Conservation (phyloP, 768 basidiomycete genomes). For the Termitomyces sp. region DNA sequence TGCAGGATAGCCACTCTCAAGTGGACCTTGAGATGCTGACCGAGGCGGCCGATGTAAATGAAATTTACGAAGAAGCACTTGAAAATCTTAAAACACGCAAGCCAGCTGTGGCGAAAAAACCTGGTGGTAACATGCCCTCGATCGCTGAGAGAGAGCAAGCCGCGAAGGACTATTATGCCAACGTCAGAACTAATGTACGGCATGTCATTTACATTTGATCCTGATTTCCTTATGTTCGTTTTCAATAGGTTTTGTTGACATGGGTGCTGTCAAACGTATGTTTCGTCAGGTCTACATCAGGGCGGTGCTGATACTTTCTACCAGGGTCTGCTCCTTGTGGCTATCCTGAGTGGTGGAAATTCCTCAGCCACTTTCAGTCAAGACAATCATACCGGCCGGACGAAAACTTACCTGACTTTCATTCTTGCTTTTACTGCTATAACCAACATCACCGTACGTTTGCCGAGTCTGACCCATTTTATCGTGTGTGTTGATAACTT, state of each 20-base stretch:
- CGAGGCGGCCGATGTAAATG: conserved; percentile 78
- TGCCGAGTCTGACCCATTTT: not conserved
- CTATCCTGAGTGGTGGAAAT: conserved; percentile 60
- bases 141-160: conserved; percentile 66
- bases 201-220: not conserved
- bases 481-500: not conserved
- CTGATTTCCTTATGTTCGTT: not conserved
- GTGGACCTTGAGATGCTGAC: conserved; percentile 87
- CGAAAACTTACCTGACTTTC: conserved; percentile 76
- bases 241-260: conserved; percentile 54
- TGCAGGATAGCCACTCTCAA: conserved; percentile 74
- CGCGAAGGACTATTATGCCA: conserved; percentile 85
- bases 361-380: conserved; percentile 58
- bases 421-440: conserved; percentile 81
- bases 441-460: conserved; percentile 58
- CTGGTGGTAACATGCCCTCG: conserved; percentile 25
- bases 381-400: conserved; percentile 44
- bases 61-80: conserved; percentile 81
- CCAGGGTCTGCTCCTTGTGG: conserved; percentile 68
- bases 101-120: conserved; percentile 26
- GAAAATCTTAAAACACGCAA: conserved; percentile 63
- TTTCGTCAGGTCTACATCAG: conserved; percentile 14
- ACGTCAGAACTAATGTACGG: conserved; percentile 74
- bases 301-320: not conserved
- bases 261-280: conserved; percentile 85